A percentile compares a stretch with the other conserved stretches of the same genome.
These are phyloP conservation scores for Gonium pectorale DNA, from an alignment of 139 green algal genomes.

Conservation along the genomic window DNA sequence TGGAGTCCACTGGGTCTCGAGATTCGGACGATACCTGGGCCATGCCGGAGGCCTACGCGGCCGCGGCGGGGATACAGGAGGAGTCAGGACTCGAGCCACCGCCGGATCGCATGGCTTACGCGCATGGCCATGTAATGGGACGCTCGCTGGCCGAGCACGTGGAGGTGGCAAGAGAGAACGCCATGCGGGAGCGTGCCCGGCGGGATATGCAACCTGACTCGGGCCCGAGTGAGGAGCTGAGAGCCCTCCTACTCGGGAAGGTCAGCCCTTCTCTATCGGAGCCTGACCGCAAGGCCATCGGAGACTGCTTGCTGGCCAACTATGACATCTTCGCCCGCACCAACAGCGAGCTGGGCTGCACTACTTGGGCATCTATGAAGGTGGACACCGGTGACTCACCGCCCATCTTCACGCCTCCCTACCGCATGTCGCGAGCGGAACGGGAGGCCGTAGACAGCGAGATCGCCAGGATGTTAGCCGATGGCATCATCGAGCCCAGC, in stretches of 20 bases:
- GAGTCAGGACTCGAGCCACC: too few relatives aligned
- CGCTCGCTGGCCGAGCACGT: not conserved
- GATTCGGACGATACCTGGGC: too few relatives aligned
- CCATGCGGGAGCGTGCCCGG: not conserved
- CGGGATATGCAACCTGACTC: not conserved
- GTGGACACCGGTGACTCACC: not conserved
- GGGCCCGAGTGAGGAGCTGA: not conserved
- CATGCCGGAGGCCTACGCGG: too few relatives aligned
- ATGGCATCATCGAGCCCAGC: constrained; percentile 10
- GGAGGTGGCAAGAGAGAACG: not conserved
- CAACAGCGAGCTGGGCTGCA: not conserved
- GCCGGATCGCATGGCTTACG: too few relatives aligned
- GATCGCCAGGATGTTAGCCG: not conserved
- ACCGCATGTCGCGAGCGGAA: not conserved
- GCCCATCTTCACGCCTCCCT: not conserved
- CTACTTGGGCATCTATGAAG: not conserved
- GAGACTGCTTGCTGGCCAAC: not conserved
- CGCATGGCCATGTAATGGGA: too few relatives aligned
- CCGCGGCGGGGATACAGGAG: too few relatives aligned
- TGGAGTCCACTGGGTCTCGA: too few relatives aligned
- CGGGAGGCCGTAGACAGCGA: not conserved
- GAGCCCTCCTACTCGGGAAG: not conserved
- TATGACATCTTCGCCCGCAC: not conserved
- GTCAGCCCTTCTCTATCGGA: not conserved
- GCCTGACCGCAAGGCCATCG: not conserved